Evolutionary conservation across 495 filamentous ascomycete species (phyloP), one percentile per base, ranked within the genome.

Genomic region (Podospora appendiculata): DNA sequence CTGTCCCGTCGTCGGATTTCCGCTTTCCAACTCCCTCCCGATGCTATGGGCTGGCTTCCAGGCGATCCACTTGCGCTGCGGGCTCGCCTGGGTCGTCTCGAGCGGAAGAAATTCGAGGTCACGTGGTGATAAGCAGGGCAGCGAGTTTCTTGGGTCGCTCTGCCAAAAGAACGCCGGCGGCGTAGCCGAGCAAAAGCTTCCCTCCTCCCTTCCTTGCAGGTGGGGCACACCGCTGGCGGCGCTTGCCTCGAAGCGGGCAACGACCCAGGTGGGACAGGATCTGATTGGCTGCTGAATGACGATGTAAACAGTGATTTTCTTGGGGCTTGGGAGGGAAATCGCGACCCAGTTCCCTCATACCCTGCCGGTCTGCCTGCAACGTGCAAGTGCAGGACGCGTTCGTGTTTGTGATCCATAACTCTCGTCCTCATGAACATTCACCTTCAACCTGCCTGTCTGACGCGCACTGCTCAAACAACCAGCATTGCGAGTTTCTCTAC

Each of bases 121-220:
- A 67, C 64, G 64, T 67, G 64, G 32, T 48, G 61, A 62, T 64
- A 57, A 59, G n/a, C n/a, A n/a, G n/a, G n/a, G n/a, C n/a, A n/a
- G n/a, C n/a, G n/a, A n/a, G n/a, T n/a, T n/a, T n/a, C n/a, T n/a
- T n/a, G n/a, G 46, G 8, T 41, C 32, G 43, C 38, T 46, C 4
- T 46, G 44, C 32, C 18, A n/a, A 18, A 18, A 10, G 19, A 25
- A 25, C 2, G 25, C 25, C 25, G 25, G 25, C n/a, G n/a, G n/a
- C n/a, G n/a, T n/a, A n/a, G n/a, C n/a, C n/a, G n/a, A n/a, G n/a
- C n/a, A n/a, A n/a, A n/a, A n/a, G n/a, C 25, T 25, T 25, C 25
- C 5, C 25, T 25, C 25, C 25, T 25, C 5, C 25, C 25, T 25
- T 25, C 2, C 25, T 2, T 2, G 25, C 25, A 16, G 47, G 47